Conservation (phyloP, 176 grass and related monocot genomes). For the Themeda triandra region DNA sequence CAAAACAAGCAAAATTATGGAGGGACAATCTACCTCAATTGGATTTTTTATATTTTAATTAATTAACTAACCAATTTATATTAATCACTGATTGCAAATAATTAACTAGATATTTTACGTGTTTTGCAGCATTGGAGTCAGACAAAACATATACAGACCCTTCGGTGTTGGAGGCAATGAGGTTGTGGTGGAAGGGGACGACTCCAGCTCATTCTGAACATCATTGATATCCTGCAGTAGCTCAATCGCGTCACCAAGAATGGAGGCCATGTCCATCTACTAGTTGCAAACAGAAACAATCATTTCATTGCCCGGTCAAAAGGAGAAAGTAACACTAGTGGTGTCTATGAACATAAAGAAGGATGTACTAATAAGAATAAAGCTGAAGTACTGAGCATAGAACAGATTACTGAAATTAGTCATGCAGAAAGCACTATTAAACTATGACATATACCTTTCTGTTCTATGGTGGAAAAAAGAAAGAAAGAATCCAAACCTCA, state of each 20-base stretch:
- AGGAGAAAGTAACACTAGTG: neutral
- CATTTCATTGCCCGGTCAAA: conserved; percentile 2
- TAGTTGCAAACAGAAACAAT: conserved; percentile 7
- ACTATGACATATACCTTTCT: no score
- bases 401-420: neutral
- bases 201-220: conserved; percentile 88
- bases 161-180: conserved; percentile 68
- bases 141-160: conserved; percentile 10
- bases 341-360: neutral
- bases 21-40: no score
- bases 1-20: no score
- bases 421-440: no score
- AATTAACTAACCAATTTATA: no score
- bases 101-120: no score
- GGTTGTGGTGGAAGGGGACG: conserved; percentile 52
- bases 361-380: no score
- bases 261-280: conserved; percentile 96
- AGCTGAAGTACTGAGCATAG: neutral
- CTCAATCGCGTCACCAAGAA: conserved; percentile 88
- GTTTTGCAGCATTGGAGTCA: conserved; percentile 84
- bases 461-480: no score
- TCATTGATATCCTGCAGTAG: conserved; percentile 89
- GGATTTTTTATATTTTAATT: no score
- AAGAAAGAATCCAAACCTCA: no score
- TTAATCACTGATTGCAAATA: no score